phyloP scores from a whole-genome alignment of 805 yeast genomes.

The Yarrowia yakushimensis region DNA sequence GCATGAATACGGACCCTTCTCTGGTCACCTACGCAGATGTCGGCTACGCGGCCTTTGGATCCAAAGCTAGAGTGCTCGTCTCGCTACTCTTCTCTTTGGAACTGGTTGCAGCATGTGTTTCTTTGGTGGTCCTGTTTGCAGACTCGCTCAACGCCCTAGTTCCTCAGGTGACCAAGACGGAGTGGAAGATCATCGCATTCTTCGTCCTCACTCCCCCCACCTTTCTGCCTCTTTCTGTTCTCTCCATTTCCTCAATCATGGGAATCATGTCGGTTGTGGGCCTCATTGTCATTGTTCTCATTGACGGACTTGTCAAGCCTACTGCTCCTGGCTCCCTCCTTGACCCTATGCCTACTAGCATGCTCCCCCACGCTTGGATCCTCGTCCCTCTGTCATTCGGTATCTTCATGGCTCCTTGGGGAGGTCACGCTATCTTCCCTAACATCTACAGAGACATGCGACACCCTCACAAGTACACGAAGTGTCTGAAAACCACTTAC shows the following conservation, averaged over 20 bases:
- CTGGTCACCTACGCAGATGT: slow-evolving; percentile 85
- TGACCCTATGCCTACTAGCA: slow-evolving; percentile 58
- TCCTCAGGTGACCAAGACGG: slow-evolving; percentile 49
- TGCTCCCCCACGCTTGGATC: slow-evolving; percentile 62
- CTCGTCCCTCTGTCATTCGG: slow-evolving; percentile 44
- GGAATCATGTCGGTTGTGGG: slow-evolving; percentile 71
- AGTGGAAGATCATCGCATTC: slow-evolving; percentile 57
- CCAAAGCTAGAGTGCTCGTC: slow-evolving; percentile 67
- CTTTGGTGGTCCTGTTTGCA: slow-evolving; percentile 76
- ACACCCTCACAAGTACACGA: slow-evolving; percentile 55
- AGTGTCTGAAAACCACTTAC: slow-evolving; percentile 55
- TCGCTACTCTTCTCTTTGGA: slow-evolving; percentile 74
- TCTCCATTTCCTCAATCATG: slow-evolving; percentile 63
- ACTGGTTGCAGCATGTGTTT: slow-evolving; percentile 74
- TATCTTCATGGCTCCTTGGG: slow-evolving; percentile 58
- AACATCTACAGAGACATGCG: slow-evolving; percentile 71
- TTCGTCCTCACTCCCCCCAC: slow-evolving; percentile 74
- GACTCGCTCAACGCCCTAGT: slow-evolving; percentile 74
- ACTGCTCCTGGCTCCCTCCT: slow-evolving; percentile 72
- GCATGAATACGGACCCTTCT: slow-evolving; percentile 77
- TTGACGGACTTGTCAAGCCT: slow-evolving; percentile 61
- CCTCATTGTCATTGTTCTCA: slow-evolving; percentile 54
- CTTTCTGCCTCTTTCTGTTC: slow-evolving; percentile 67
- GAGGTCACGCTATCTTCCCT: slow-evolving; percentile 80
- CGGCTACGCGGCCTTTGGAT: slow-evolving; percentile 81